Evolutionary conservation across 2,329 filamentous ascomycete species (phyloP).

Genomic region (Cercospora zeae-maydis): DNA sequence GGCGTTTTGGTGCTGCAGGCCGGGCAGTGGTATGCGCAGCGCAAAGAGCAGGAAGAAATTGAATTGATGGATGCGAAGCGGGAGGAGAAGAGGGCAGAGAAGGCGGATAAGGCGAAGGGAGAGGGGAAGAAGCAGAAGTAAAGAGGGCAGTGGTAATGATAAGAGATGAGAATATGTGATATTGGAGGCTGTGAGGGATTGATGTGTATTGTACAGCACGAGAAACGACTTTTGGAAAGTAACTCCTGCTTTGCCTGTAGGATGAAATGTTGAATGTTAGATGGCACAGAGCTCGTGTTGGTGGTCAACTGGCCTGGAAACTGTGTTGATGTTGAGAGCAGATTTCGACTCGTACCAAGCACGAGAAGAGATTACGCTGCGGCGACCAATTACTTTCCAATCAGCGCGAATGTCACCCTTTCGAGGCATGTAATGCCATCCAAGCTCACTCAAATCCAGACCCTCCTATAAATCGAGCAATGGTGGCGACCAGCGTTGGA

Average conservation of each 20-base stretch:
- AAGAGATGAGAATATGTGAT: not conserved
- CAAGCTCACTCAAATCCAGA: no score
- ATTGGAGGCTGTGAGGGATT: no score
- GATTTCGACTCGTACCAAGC: no score
- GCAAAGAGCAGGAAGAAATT: constrained; percentile 80
- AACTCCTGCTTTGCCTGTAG: not conserved
- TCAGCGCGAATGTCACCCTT: no score
- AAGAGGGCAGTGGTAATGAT: not conserved
- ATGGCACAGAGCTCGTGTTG: not conserved
- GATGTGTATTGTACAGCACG: not conserved
- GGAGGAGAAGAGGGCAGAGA: constrained; percentile 46
- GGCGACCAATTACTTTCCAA: no score
- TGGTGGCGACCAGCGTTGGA: no score
- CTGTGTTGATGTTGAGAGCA: no score
- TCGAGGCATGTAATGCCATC: no score
- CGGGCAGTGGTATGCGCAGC: constrained; percentile 97
- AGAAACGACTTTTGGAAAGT: not conserved
- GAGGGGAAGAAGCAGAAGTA: constrained; percentile 34
- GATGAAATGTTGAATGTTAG: not conserved
- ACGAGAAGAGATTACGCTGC: no score
- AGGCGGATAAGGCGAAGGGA: constrained; percentile 34
- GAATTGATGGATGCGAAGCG: constrained; percentile 58
- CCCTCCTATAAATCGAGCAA: no score
- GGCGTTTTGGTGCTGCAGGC: constrained; percentile 91
- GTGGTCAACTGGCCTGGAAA: not conserved